Base-by-base conservation (phyloP, 2,329 filamentous ascomycete species). In the Cordyceps fumosorosea region DNA sequence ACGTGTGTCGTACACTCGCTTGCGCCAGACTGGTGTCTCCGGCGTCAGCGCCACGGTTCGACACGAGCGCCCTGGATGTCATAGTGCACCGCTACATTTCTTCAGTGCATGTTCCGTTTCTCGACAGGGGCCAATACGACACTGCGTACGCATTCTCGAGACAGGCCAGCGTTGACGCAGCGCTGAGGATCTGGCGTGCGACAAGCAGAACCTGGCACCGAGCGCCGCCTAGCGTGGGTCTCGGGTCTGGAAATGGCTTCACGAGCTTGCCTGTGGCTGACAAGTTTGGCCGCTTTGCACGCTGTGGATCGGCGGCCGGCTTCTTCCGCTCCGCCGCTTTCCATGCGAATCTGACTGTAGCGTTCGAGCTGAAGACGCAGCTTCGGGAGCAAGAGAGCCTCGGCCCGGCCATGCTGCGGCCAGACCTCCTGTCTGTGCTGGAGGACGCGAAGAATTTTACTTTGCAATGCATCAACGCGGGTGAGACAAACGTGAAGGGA, bases 401-500 rank as follows among this genome's bases (percentile, higher is more conserved):
- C 0, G 74, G 73, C 0, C 72, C 71, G 0, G 63, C 70, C 0
- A 69, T 67, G 6, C 67, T 75, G 1, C 72, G 76, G 3, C 69
- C 73, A 7, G 80, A 83, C 57, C 66, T 83, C 1, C 61, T 81
- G 0, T 67, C 68, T 1, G 71, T 78, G 1, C 22, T 84, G 8
- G 68, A 76, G 0, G 76, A 82, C 10, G 71, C 75, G 0, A 75
- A 72, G 32, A 50, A 56, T 0, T 83, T 78, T 77, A 67, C 67
- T 1, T 66, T 79, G 52, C 64, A 66, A 5, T 72, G 70, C 11
- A 72, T 84, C 18, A 66, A 75, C 54, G 74, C 73, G 0, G 82
- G 81, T 1, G 81, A 85, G 69, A 84, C 81, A 0, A 85, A 84
- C 58, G 71, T 80, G 20, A 85, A 85, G 65, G 79, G 80, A 0